Evolutionary conservation across 2,329 filamentous ascomycete species (phyloP).

Genomic region (Colletotrichum paranaense): DNA sequence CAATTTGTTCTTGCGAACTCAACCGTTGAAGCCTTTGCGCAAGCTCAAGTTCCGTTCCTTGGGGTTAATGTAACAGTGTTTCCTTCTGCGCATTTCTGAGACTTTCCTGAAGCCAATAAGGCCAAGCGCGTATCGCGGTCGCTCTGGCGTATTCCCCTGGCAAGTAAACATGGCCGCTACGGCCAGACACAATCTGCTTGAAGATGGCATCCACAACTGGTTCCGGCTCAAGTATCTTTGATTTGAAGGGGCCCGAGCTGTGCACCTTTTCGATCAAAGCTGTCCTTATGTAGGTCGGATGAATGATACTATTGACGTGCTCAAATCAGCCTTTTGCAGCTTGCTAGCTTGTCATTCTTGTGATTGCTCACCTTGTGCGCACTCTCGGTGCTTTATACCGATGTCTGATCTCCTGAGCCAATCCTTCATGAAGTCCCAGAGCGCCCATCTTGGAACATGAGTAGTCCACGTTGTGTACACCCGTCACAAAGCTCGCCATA

Average conservation of each 20-base stretch:
- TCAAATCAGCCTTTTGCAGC: background rate
- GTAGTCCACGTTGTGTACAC: conserved; percentile 63
- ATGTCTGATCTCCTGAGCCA: conserved; percentile 49
- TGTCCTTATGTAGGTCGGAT: conserved; percentile 19
- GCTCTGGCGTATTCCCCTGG: background rate
- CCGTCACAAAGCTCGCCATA: conserved; percentile 58
- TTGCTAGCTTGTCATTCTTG: background rate
- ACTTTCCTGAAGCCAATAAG: background rate
- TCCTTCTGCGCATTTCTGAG: conserved; percentile 13
- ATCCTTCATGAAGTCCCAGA: conserved; percentile 63
- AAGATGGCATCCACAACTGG: conserved; percentile 19
- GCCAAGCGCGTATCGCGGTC: conserved; percentile 1
- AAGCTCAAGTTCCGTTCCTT: background rate
- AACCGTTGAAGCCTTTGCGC: background rate
- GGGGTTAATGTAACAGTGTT: background rate
- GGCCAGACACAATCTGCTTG: conserved; percentile 23
- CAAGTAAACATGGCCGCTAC: conserved; percentile 25
- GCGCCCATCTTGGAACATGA: conserved; percentile 62
- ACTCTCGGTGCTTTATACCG: conserved; percentile 50
- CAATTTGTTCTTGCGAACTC: background rate
- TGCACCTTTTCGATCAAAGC: conserved; percentile 19
- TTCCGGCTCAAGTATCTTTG: conserved; percentile 18
- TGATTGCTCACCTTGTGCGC: conserved; percentile 43
- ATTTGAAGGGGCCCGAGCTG: conserved; percentile 9
- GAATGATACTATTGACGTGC: background rate